Conservation (phyloP, 805 yeast species). For the Ogataea nitratoaversa region DNA sequence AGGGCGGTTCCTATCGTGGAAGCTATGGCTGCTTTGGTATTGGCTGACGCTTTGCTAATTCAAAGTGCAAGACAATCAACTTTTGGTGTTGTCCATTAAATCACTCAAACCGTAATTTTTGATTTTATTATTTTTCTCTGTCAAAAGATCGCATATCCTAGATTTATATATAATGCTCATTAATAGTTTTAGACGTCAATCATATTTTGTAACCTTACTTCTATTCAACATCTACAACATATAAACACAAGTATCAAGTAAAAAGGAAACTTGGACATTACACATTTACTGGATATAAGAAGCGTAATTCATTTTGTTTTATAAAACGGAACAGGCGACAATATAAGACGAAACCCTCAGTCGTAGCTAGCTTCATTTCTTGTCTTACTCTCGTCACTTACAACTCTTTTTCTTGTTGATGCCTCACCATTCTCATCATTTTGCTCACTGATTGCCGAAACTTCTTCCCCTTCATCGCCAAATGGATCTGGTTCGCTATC, state of each 20-base stretch:
- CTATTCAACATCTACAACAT: no score
- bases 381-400: conserved; percentile 25
- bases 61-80: conserved; percentile 80
- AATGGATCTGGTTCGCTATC: not conserved
- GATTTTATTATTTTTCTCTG: not conserved
- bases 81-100: conserved; percentile 28
- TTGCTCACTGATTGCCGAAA: not conserved
- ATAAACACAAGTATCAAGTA: no score
- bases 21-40: conserved; percentile 94
- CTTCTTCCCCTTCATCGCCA: conserved; percentile 5
- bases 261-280: no score
- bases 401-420: conserved; percentile 25
- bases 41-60: conserved; percentile 79
- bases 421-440: conserved; percentile 2
- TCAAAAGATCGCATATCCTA: not conserved
- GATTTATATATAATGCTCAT: no score
- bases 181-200: no score
- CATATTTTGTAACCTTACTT: no score
- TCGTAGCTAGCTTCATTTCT: conserved; percentile 14
- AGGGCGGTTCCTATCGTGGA: conserved; percentile 98
- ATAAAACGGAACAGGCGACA: no score
- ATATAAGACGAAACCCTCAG: conserved; percentile 2
- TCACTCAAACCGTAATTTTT: not conserved
- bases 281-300: no score
- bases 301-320: no score